phyloP scores from a whole-genome alignment of 202 grass and related monocot genomes.

The Setaria viridis region DNA sequence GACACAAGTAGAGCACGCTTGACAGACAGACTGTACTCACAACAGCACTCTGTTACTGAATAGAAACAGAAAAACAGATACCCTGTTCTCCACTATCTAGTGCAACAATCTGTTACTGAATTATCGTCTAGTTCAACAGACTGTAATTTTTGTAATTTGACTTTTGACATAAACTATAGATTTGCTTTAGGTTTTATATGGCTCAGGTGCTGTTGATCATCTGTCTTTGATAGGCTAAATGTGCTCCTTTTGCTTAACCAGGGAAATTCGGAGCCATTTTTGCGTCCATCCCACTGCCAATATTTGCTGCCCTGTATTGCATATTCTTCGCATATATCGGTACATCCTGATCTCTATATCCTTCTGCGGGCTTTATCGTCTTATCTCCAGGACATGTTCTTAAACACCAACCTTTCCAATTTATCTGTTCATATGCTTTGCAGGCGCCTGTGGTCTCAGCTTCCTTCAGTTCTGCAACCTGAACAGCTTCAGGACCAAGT shows the following conservation, averaged over 20 bases:
- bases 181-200: background rate
- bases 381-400: background rate
- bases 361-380: background rate
- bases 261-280: conserved; percentile 83
- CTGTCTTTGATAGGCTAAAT: conserved; percentile 2
- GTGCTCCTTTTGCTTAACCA: conserved; percentile 31
- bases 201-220: background rate
- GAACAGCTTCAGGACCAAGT: conserved; percentile 90
- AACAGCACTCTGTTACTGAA: conserved; percentile 4
- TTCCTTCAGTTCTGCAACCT: conserved; percentile 97
- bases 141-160: background rate
- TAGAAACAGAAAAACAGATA: no score
- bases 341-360: conserved; percentile 23
- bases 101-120: no score
- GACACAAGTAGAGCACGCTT: background rate
- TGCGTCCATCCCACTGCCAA: conserved; percentile 74
- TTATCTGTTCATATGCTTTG: background rate
- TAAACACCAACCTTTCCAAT: background rate
- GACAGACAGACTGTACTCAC: background rate
- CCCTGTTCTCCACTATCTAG: no score
- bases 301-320: conserved; percentile 79
- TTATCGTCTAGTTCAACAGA: no score
- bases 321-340: conserved; percentile 69
- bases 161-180: background rate
- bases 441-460: conserved; percentile 78